Percentiles rank a stretch among this genome's conserved stretches.
Evolutionary conservation across 2,329 filamentous ascomycete genomes (phyloP).

Genomic region (Ophiosphaerella narmari): DNA sequence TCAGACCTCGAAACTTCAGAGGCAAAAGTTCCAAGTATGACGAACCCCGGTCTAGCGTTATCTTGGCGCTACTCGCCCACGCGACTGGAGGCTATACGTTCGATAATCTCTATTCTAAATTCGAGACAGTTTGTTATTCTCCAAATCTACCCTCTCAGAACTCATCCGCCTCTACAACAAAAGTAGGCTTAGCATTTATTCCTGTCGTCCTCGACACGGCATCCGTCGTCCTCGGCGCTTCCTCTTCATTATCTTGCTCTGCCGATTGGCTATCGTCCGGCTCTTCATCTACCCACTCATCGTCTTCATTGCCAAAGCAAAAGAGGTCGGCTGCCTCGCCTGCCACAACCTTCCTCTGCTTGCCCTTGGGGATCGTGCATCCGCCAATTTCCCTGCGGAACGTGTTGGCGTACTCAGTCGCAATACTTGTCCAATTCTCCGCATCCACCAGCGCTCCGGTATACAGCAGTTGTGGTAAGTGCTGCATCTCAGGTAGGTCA

Average conservation of each 20-base stretch:
- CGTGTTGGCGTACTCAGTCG: slow-evolving; percentile 58
- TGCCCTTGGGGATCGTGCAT: slow-evolving; percentile 55
- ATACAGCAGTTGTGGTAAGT: slow-evolving; percentile 67
- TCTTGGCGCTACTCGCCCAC: neutral
- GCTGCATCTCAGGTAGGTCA: slow-evolving; percentile 53
- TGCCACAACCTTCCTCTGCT: slow-evolving; percentile 39
- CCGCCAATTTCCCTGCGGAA: slow-evolving; percentile 72
- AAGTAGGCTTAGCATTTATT: neutral
- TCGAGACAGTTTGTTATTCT: neutral
- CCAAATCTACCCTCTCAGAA: neutral
- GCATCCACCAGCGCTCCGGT: slow-evolving; percentile 59
- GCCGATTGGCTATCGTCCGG: slow-evolving; percentile 7
- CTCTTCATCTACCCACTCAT: slow-evolving; percentile 36
- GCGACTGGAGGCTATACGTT: too few relatives aligned
- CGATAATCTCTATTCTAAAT: too few relatives aligned
- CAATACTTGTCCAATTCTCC: slow-evolving; percentile 50
- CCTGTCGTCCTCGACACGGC: neutral
- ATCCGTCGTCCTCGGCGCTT: neutral
- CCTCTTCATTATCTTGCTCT: neutral
- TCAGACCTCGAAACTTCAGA: neutral
- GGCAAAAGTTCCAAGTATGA: neutral
- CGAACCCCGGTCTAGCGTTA: neutral
- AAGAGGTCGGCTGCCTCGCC: slow-evolving; percentile 66
- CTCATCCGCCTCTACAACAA: slow-evolving; percentile 3
- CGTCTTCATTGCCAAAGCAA: slow-evolving; percentile 56